Evolutionary conservation across 495 filamentous ascomycete genomes (phyloP), one percentile per base, ranked within the genome.

Genomic region (Aspergillus heteromorphus): DNA sequence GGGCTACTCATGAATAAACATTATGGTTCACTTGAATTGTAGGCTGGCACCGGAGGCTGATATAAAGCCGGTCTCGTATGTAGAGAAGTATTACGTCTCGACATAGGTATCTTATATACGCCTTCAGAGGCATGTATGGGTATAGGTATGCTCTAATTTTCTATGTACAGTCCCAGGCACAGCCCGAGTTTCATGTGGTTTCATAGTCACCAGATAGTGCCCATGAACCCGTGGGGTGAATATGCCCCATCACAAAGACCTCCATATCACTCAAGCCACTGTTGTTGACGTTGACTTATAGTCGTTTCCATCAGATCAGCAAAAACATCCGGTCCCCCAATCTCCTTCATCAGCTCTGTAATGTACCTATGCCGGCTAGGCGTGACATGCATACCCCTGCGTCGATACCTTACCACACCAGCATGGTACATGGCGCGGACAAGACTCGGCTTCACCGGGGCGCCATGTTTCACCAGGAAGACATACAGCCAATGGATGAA

Each of bases 351-450:
- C 43, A 71, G 47, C 51, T 63, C 56, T 51, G 72, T 54, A 14
- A 78, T 75, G 51, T 68, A 76, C 16, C 59, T 49, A 56, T 73
- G 69, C 49, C 64, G 69, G 42, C 51, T 52, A 6, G 43, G 36
- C 4, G 68, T 51, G 2, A 78, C 58, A 11, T 56, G 56, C n/a
- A 2, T 43, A 53, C 8, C 68, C 70, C 19, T 65, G 63, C 66
- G 59, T 31, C 71, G 68, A 51, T 62, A 73, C 9, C 76, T 61
- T 14, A 70, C 69, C 17, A 79, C 61, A 21, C 73, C 76, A 41
- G 74, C 73, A 64, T 77, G 73, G 50, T 74, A 75, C 67, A 78
- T 58, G 4, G 76, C 72, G 19, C 74, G 73, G 9, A 67, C 70
- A 21, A 79, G 48, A 14, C 56, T 54, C 2, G 72, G 69, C 38